These are phyloP conservation scores for Mrakia gelida DNA, from an alignment of 768 basidiomycete genomes.

Conservation along the genomic window DNA sequence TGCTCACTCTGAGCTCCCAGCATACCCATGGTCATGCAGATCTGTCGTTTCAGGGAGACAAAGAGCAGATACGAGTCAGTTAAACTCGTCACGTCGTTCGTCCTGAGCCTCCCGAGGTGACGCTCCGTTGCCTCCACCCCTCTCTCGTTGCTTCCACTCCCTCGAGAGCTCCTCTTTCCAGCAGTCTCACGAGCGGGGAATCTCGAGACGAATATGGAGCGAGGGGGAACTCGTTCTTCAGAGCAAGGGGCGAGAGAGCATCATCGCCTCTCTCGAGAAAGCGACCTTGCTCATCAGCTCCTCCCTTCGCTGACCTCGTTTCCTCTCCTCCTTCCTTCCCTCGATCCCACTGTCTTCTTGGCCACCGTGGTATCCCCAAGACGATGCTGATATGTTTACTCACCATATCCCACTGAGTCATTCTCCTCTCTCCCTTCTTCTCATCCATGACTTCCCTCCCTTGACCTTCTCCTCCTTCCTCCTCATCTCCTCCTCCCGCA, in stretches of 20 bases:
- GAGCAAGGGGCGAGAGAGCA: neutral
- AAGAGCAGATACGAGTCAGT: neutral
- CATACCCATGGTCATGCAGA: constrained; percentile 31
- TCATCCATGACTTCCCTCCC: neutral
- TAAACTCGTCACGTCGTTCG: neutral
- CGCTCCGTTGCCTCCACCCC: no score
- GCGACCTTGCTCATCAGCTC: no score
- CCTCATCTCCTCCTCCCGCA: neutral
- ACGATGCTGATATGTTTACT: neutral
- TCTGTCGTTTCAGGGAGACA: neutral
- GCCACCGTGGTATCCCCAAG: no score
- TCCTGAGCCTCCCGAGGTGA: neutral
- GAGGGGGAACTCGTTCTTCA: no score
- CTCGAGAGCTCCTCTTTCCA: no score
- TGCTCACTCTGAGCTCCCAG: constrained; percentile 29
- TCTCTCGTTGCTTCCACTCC: no score
- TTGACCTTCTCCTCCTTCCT: neutral
- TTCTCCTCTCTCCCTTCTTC: constrained; percentile 2
- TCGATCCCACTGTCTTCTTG: neutral
- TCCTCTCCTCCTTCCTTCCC: neutral
- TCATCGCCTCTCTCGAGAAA: neutral
- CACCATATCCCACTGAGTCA: constrained; percentile 22
- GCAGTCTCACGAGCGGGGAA: no score
- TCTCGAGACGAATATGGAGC: no score
- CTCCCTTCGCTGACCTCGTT: no score